Percentiles rank a stretch among this genome's conserved stretches.
Conservation (phyloP, 352 stramenopile genomes). For the Phytophthora macrochlamydospora region DNA sequence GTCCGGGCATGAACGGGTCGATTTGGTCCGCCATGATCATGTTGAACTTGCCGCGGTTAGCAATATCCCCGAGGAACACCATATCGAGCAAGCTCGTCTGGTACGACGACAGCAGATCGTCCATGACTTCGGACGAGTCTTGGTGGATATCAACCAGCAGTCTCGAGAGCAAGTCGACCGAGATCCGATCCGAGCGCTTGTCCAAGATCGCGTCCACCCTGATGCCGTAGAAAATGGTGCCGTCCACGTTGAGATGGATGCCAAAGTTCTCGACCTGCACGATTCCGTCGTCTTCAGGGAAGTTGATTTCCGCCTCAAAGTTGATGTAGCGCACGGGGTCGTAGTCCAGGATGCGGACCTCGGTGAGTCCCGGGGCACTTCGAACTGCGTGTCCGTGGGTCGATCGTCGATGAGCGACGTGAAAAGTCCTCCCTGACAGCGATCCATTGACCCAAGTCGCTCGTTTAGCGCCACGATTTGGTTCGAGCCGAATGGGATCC, state of each 20-base stretch:
- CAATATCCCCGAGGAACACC: conserved; percentile 93
- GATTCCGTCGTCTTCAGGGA: conserved; percentile 92
- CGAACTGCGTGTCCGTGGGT: conserved; percentile 80
- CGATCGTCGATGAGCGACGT: conserved; percentile 90
- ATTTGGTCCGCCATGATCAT: conserved; percentile 98
- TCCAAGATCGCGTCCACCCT: conserved; percentile 95
- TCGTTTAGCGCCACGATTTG: conserved; percentile 96
- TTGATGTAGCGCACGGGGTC: conserved; percentile 97
- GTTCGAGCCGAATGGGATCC: conserved; percentile 97
- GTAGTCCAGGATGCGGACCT: conserved; percentile 96
- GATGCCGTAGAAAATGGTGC: conserved; percentile 78
- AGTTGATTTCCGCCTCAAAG: conserved; percentile 97
- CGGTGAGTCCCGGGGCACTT: conserved; percentile 90
- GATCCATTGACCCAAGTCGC: conserved; percentile 94
- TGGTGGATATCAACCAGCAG: conserved; percentile 95
- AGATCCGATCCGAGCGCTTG: conserved; percentile 95
- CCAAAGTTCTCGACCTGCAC: conserved; percentile 97
- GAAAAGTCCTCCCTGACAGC: conserved; percentile 94
- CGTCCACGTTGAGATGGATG: conserved; percentile 71
- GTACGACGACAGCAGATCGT: conserved; percentile 93
- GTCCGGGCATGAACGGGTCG: conserved; percentile 93
- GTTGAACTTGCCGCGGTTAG: conserved; percentile 96
- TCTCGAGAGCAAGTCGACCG: conserved; percentile 93
- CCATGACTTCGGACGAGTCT: conserved; percentile 93
- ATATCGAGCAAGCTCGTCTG: conserved; percentile 93